Conservation (phyloP, 805 yeast species). For the Kazachstania psychrophila region DNA sequence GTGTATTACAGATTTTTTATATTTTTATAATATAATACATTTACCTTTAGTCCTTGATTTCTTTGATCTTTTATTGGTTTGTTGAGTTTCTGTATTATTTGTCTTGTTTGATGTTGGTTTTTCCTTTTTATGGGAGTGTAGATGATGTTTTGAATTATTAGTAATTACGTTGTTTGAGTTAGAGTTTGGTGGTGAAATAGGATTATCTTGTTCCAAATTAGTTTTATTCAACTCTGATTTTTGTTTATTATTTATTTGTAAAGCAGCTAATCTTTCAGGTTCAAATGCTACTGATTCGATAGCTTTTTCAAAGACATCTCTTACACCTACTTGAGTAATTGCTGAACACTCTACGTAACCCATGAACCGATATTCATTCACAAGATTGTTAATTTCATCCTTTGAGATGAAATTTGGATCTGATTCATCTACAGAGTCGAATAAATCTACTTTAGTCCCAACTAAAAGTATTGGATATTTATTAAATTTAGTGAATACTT, state of each 20-base stretch:
- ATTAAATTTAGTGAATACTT: slow-evolving; percentile 11
- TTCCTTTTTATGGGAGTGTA: neutral
- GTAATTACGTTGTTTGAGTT: neutral
- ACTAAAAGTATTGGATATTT: slow-evolving; percentile 51
- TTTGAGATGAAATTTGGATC: slow-evolving; percentile 52
- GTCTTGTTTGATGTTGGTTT: neutral
- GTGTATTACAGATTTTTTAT: no score
- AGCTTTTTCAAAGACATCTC: slow-evolving; percentile 75
- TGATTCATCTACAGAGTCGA: slow-evolving; percentile 47
- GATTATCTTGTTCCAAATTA: neutral
- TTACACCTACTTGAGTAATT: slow-evolving; percentile 77
- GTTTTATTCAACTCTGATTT: neutral
- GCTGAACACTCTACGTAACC: slow-evolving; percentile 85
- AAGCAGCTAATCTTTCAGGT: slow-evolving; percentile 35
- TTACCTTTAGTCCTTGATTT: slow-evolving; percentile 15
- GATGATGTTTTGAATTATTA: neutral
- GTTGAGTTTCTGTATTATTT: no score
- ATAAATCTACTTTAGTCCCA: slow-evolving; percentile 82
- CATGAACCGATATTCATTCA: slow-evolving; percentile 62
- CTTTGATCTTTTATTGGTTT: neutral
- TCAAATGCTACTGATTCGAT: slow-evolving; percentile 51
- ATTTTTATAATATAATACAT: slow-evolving; percentile 17
- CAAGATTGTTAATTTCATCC: slow-evolving; percentile 56
- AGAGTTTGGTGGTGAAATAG: neutral
- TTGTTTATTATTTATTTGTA: slow-evolving; percentile 1